Evolutionary conservation across 1,284 basidiomycete genomes (phyloP).

Genomic region (Cryptococcus sp.): DNA sequence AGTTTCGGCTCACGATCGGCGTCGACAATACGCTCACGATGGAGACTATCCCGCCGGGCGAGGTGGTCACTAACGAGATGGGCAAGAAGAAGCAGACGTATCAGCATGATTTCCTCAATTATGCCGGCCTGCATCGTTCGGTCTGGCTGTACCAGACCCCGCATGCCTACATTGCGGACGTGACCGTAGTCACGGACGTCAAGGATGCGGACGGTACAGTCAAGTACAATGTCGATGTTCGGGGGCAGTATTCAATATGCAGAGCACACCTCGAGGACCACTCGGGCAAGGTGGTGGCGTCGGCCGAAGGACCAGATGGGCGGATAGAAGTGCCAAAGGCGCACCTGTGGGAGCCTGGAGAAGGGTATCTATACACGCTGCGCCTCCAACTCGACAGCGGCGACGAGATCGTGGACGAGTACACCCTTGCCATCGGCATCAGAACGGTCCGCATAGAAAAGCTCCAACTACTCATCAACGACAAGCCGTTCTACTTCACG

Average conservation of each 20-base stretch:
- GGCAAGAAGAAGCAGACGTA: constrained; percentile 27
- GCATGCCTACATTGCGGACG: constrained; percentile 19
- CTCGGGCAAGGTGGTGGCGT: constrained; percentile 12
- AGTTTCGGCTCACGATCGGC: constrained; percentile 24
- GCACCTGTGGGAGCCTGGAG: constrained; percentile 29
- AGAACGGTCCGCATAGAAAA: constrained; percentile 25
- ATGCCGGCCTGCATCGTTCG: constrained; percentile 29
- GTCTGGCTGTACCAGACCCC: constrained; percentile 25
- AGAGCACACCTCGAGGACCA: constrained; percentile 21
- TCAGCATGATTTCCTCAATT: constrained; percentile 38
- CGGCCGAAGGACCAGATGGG: constrained; percentile 2
- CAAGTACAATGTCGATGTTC: constrained; percentile 17
- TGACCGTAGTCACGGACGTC: constrained; percentile 28
- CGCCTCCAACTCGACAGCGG: constrained; percentile 12
- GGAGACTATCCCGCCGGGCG: constrained; percentile 30
- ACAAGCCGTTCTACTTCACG: constrained; percentile 33
- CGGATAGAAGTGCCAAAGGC: constrained; percentile 19
- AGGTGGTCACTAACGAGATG: constrained; percentile 9
- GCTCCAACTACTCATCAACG: constrained; percentile 30
- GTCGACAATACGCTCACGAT: constrained; percentile 32
- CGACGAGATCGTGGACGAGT: constrained; percentile 22
- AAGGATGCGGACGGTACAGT: constrained; percentile 17
- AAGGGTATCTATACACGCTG: constrained; percentile 28
- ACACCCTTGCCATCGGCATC: constrained; percentile 29
- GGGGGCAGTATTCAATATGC: constrained; percentile 5